A percentile compares a stretch with the other conserved stretches of the same genome.
Conservation (phyloP, 2,329 filamentous ascomycete species). For the Trichoderma afroharzianum region DNA sequence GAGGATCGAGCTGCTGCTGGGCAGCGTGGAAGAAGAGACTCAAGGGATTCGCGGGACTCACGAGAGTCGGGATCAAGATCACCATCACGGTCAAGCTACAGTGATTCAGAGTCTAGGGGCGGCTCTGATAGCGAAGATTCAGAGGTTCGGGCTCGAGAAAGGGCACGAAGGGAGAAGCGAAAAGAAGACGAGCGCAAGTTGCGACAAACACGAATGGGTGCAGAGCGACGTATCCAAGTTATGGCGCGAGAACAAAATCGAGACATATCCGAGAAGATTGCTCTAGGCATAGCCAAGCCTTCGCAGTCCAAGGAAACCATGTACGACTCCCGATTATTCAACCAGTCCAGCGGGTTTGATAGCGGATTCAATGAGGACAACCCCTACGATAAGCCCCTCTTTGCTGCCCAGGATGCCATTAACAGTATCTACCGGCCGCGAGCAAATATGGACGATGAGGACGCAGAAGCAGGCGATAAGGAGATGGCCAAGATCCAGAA, state of each 20-base stretch:
- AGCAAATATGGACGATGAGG: slow-evolving; percentile 70
- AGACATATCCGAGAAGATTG: slow-evolving; percentile 96
- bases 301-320: slow-evolving; percentile 89
- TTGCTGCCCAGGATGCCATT: slow-evolving; percentile 91
- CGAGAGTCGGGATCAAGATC: slow-evolving; percentile 33
- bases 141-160: slow-evolving; percentile 71
- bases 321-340: slow-evolving; percentile 96
- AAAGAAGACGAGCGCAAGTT: slow-evolving; percentile 85
- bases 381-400: slow-evolving; percentile 93
- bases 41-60: slow-evolving; percentile 34
- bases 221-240: slow-evolving; percentile 85
- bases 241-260: slow-evolving; percentile 94
- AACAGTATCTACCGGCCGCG: slow-evolving; percentile 88
- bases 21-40: slow-evolving; percentile 38
- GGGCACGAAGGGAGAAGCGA: slow-evolving; percentile 70
- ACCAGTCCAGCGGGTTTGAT: slow-evolving; percentile 87
- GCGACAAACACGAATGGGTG: slow-evolving; percentile 91
- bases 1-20: slow-evolving; percentile 66
- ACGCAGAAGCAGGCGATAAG: slow-evolving; percentile 73
- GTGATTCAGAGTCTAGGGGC: slow-evolving; percentile 46
- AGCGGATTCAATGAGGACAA: slow-evolving; percentile 97
- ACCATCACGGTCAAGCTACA: slow-evolving; percentile 46
- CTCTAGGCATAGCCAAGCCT: slow-evolving; percentile 88
- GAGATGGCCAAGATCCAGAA: slow-evolving; percentile 89
- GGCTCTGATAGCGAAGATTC: slow-evolving; percentile 59